Evolutionary conservation across 805 yeast genomes (phyloP).

Genomic region (Phaffomyces thermotolerans): DNA sequence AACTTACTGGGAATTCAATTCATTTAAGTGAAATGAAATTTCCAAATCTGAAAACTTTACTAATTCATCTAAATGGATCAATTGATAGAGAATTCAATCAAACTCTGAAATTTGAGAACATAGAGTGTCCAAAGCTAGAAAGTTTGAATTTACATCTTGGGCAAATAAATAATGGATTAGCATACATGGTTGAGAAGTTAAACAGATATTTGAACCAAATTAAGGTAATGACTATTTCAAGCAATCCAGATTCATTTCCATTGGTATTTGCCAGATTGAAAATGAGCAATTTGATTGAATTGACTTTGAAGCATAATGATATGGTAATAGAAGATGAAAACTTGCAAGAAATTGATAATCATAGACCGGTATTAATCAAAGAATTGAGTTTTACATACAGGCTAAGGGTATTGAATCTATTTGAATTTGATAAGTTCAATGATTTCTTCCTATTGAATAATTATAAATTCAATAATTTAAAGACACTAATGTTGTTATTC

Average conservation of each 20-base stretch:
- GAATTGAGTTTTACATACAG: slow-evolving; percentile 5
- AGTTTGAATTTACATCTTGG: slow-evolving; percentile 2
- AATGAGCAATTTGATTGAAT: slow-evolving; percentile 2
- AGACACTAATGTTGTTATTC: neutral
- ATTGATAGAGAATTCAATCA: slow-evolving; percentile 11
- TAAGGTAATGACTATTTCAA: neutral
- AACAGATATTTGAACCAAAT: neutral
- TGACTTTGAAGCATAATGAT: slow-evolving; percentile 4
- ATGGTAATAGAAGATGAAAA: neutral
- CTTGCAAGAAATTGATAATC: neutral
- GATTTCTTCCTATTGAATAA: slow-evolving; percentile 1
- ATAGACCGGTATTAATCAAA: neutral
- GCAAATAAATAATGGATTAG: slow-evolving; percentile 2
- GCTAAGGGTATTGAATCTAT: slow-evolving; percentile 4
- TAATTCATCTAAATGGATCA: slow-evolving; percentile 16
- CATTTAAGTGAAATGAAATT: slow-evolving; percentile 6
- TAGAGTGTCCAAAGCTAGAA: slow-evolving; percentile 4
- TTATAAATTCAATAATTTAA: slow-evolving; percentile 6
- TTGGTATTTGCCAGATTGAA: slow-evolving; percentile 1
- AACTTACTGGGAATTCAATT: slow-evolving; percentile 18
- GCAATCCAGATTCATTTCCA: neutral
- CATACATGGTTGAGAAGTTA: slow-evolving; percentile 1
- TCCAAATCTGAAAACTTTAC: slow-evolving; percentile 9
- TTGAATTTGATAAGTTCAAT: slow-evolving; percentile 13
- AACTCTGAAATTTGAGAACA: slow-evolving; percentile 9